Base-by-base conservation (phyloP, 768 basidiomycete genomes). In the Naganishia vishniacii region DNA sequence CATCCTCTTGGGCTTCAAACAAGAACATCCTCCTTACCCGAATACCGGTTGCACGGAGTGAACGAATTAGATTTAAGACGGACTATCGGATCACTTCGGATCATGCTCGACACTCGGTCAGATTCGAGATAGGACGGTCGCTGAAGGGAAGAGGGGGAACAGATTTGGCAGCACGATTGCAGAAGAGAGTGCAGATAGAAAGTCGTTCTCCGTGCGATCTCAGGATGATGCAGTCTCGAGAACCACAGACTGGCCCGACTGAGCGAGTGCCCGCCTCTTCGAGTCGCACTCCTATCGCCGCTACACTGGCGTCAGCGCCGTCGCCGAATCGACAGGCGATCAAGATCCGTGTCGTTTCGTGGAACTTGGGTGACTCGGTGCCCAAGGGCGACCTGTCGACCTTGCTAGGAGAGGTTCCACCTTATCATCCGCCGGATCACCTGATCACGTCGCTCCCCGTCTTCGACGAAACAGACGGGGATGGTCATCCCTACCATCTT, bases 311-410 rank as follows among this genome's bases (percentile, higher is more conserved):
- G 8, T 34, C 59, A 1, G 28, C 59, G 25, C n/a, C 42, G 28
- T 47, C 23, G 15, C 61, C 61, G 29, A 20, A 48, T 26, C 61
- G 61, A 23, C 62, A 73, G 6, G 69, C 72, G 5, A 74, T 77
- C 61, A 77, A 75, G 65, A 72, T 77, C 23, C 65, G 72, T 23
- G 64, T 76, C 45, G 67, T 71, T 25, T 74, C 73, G 47, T 77
- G 76, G 76, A 77, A 77, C 51, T 72, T 77, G 71, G 76, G 74
- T 5, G 76, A 77, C 67, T 70, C 74, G 12, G 49, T 77, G 47
- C 76, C 76, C 16, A 77, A 77, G 67, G 76, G 76, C 15, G 76
- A 77, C 49, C 60, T 77, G 3, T 63, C 68, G 4, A 71, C 71
- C 7, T 64, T 77, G 0, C 66, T 74, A 28, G 76, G 76, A 11